Base-by-base conservation (phyloP, 345 rosid species). In the Pistacia vera region DNA sequence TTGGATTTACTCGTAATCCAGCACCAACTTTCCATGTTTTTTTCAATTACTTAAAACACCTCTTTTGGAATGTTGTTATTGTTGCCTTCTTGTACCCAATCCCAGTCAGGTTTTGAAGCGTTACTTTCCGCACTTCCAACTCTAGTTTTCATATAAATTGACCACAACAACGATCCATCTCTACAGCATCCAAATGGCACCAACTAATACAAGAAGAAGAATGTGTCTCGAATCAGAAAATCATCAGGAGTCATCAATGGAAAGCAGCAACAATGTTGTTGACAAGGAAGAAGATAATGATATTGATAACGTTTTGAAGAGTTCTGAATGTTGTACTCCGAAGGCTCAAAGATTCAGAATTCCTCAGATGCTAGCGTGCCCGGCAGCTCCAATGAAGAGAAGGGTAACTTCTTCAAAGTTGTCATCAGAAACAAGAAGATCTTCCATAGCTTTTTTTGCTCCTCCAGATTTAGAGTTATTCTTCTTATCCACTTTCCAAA, bases 381-480 rank as follows among this genome's bases (percentile, higher is more conserved):
- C 85, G 52, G 74, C 84, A 46, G 87, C 89, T 59, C 79, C 87
- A 20, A 78, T 80, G 85, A 86, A 86, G 81, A 78, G 56, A 75
- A 79, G 80, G 75, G 74, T 58, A 7, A 18, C 61, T 60, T 69
- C 77, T 60, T 69, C 77, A 48, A 71, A 62, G 11, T 63, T 35
- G 7, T 46, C 77, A 41, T 67, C 63, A 1, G 78, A 49, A 11
- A 55, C 63, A 1, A 81, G 38, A 11, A 55, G 33, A 30, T 79
- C 86, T 60, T 41, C 81, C 16, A 61, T 70, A 11, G 18, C 81
- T 5, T 83, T 70, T 60, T 81, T 80, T 17, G 71, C 58, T 46
- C n/a, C 84, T 63, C 84, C 85, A 11, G 87, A 86, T 11, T 66
- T 80, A 5, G 87, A 86, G 70, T 77, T 80, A 9, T 86, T 86